Evolutionary conservation across 176 grass and related monocot genomes (phyloP).

Genomic region (Triticum turgidum): DNA sequence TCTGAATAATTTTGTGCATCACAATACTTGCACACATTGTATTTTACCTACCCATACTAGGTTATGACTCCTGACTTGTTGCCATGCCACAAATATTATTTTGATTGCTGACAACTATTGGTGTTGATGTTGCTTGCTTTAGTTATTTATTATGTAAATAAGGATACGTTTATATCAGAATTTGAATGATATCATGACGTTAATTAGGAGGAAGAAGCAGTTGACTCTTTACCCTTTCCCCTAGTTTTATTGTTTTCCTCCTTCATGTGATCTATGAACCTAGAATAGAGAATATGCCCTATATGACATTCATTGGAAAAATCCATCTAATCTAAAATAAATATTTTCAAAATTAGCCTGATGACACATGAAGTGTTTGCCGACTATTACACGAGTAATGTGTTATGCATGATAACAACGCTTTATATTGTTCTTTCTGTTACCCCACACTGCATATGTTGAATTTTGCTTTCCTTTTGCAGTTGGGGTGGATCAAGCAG

Average conservation of each 20-base stretch:
- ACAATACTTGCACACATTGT: not conserved
- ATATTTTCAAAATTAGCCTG: not conserved
- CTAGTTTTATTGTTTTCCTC: not conserved
- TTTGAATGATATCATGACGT: not conserved
- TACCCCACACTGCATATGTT: not conserved
- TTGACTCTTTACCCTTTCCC: not conserved
- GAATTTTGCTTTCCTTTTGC: slow-evolving; percentile 17
- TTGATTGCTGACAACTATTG: not conserved
- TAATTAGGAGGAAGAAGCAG: not conserved
- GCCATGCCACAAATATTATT: not conserved
- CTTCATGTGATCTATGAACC: not conserved
- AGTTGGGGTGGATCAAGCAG: slow-evolving; percentile 98
- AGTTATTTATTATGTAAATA: not conserved
- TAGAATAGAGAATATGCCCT: not conserved
- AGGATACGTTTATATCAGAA: not conserved
- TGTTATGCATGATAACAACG: not conserved
- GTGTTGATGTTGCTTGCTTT: not conserved
- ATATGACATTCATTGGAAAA: not conserved
- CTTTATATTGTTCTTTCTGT: not conserved
- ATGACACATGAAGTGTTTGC: not conserved
- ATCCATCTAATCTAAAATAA: not conserved
- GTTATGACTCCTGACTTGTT: not conserved
- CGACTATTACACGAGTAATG: not conserved
- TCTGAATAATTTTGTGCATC: not conserved
- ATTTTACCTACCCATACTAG: not conserved